Evolutionary conservation across 2,329 filamentous ascomycete species (phyloP), one percentile per base, ranked within the genome.

Genomic region (Colletotrichum sp.): DNA sequence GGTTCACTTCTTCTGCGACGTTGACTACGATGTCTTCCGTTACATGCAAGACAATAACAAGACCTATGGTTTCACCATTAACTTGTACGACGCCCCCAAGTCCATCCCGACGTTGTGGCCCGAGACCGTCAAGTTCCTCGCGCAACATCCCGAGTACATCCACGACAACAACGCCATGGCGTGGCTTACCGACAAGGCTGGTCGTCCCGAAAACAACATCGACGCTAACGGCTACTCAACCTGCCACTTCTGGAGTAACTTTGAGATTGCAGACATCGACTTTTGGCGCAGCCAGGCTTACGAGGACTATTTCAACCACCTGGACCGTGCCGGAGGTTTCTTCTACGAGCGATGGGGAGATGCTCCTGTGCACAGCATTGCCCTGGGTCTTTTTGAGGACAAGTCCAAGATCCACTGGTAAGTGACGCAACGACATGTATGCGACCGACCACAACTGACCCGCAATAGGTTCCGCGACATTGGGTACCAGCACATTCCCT

Each of bases 281-380:
- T 98, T 99, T 85, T 99, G 96, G 95, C 90, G 97, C 65, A 95
- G 95, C 82, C 92, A 96, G 83, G 90, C 92, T 61, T 99, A 99
- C 83, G 94, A 98, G 82, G 96, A 98, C 78, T 99, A 98, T 85
- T 99, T 99, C 83, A 93, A 98, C 82, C 96, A 98, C 84, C 90
- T 99, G 39, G 97, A 99, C 85, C 92, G 94, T 25, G 95, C 96
- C 0, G 97, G 97, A 48, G 97, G 97, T 28, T 99, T 99, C 91
- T 99, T 98, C 85, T 99, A 99, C 83, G 97, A 99, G 87, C 90
- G 97, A 80, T 99, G 97, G 97, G 97, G 97, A 12, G 97, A 99
- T 88, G 97, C 97, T 3, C 97, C 97, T 0, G 97, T 99, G 8
- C 97, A 99, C 85, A 98, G 95, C 79, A 96, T 99, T 81, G 97